Evolutionary conservation across 2,329 filamentous ascomycete species (phyloP).

Genomic region (Epichloe sylvatica): DNA sequence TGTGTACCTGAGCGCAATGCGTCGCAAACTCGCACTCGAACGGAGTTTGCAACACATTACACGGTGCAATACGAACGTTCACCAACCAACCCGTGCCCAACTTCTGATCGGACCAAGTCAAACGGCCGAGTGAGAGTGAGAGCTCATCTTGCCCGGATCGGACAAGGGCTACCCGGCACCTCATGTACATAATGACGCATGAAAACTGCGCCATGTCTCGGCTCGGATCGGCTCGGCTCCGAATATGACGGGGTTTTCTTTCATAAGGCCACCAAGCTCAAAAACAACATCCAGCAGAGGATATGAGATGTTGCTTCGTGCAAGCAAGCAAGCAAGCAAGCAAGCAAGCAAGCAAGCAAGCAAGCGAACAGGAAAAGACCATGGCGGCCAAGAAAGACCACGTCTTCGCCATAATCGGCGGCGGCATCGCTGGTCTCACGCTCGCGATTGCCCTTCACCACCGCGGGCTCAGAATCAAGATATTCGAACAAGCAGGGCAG

Average conservation of each 20-base stretch:
- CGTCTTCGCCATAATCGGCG: conserved; percentile 31
- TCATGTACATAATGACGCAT: no score
- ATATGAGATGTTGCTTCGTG: neutral
- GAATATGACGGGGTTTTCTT: neutral
- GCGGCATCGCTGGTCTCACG: conserved; percentile 35
- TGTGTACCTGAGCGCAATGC: no score
- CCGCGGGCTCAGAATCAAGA: conserved; percentile 26
- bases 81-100: no score
- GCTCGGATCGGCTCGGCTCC: neutral
- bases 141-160: no score
- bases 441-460: conserved; percentile 32
- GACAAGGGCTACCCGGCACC: no score
- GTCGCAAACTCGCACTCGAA: no score
- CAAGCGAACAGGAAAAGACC: neutral
- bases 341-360: no score
- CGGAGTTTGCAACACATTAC: no score
- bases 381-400: neutral
- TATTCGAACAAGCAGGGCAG: conserved; percentile 31
- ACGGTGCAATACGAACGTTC: no score
- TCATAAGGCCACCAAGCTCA: neutral
- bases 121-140: no score
- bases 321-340: neutral
- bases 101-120: no score
- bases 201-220: neutral
- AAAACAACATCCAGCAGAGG: neutral